Evolutionary conservation across 1,139 yeast species (phyloP).

Genomic region (Suhomyces anneliseae): DNA sequence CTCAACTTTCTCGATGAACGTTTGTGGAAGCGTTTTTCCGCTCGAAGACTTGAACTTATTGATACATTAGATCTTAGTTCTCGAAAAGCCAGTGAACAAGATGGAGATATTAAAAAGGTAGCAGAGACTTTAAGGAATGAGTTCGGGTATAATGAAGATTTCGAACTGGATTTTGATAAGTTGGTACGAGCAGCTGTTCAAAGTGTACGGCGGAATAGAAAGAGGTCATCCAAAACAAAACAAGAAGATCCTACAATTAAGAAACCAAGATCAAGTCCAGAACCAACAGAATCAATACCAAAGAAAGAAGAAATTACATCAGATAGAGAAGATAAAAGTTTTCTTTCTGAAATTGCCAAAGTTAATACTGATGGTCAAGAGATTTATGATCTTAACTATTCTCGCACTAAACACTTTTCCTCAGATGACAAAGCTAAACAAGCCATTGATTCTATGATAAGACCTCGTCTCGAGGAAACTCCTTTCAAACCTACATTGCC

Average conservation of each 20-base stretch:
- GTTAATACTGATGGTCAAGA: constrained; percentile 37
- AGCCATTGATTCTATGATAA: constrained; percentile 40
- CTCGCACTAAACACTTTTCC: constrained; percentile 30
- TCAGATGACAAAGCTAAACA: constrained; percentile 38
- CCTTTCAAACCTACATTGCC: constrained; percentile 8
- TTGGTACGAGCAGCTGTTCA: constrained; percentile 93
- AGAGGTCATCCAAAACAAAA: constrained; percentile 37
- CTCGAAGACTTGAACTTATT: constrained; percentile 82
- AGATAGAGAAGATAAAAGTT: constrained; percentile 10
- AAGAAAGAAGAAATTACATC: background rate
- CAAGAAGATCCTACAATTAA: constrained; percentile 8
- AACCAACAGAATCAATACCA: background rate
- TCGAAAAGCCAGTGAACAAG: constrained; percentile 91
- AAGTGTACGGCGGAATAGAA: constrained; percentile 47
- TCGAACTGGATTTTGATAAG: constrained; percentile 75
- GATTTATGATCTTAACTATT: constrained; percentile 34
- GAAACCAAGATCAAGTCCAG: background rate
- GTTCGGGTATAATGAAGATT: constrained; percentile 63
- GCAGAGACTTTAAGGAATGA: constrained; percentile 76
- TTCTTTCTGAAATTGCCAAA: constrained; percentile 39
- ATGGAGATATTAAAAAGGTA: constrained; percentile 70
- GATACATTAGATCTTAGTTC: constrained; percentile 76
- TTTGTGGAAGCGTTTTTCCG: constrained; percentile 86
- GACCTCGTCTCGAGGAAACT: constrained; percentile 26
- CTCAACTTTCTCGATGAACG: constrained; percentile 78